Evolutionary conservation across 805 yeast species (phyloP).

Genomic region (Candida succiphila): DNA sequence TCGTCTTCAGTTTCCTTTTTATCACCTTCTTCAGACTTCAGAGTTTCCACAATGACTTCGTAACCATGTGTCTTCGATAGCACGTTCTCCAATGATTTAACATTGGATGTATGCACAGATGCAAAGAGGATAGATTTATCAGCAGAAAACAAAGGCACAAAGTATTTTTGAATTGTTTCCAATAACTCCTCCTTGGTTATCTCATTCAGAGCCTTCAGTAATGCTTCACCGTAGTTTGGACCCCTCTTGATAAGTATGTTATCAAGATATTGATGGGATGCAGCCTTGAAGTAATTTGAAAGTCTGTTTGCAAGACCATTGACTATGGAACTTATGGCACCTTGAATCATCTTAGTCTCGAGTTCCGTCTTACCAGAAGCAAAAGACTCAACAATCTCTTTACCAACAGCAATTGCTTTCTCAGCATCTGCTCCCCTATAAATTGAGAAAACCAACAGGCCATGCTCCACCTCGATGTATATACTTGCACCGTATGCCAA

Average conservation of each 20-base stretch:
- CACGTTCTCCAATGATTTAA: slow-evolving; percentile 32
- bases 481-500: slow-evolving; percentile 82
- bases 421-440: slow-evolving; percentile 80
- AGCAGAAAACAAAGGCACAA: slow-evolving; percentile 54
- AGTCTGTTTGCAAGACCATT: slow-evolving; percentile 61
- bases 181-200: slow-evolving; percentile 46
- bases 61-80: slow-evolving; percentile 46
- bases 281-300: slow-evolving; percentile 56
- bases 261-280: slow-evolving; percentile 56
- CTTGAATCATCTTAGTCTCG: slow-evolving; percentile 52
- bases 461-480: slow-evolving; percentile 49
- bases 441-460: slow-evolving; percentile 54
- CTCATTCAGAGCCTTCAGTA: slow-evolving; percentile 41
- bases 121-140: slow-evolving; percentile 50
- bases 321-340: slow-evolving; percentile 70
- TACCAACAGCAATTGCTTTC: slow-evolving; percentile 50
- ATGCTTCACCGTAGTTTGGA: slow-evolving; percentile 43
- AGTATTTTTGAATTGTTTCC: slow-evolving; percentile 43
- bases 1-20: slow-evolving; percentile 22
- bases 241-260: slow-evolving; percentile 63
- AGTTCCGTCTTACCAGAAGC: slow-evolving; percentile 44
- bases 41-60: slow-evolving; percentile 45
- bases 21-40: slow-evolving; percentile 22
- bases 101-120: slow-evolving; percentile 64
- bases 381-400: slow-evolving; percentile 50